These are phyloP conservation scores for Nepenthes gracilis DNA, from an alignment of 148 eudicot genomes.

Conservation along the genomic window DNA sequence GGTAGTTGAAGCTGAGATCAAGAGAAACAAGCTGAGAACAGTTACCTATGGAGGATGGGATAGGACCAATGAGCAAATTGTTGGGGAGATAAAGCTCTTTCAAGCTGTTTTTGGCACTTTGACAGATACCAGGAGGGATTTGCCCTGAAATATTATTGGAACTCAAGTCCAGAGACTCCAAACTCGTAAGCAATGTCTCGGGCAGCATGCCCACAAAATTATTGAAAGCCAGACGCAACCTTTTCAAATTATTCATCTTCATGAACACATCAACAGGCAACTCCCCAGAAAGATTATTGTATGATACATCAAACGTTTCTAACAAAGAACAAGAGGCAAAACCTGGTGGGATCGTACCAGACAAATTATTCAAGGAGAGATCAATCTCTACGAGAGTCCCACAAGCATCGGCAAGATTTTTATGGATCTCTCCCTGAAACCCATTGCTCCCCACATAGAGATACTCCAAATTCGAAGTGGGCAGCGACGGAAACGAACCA, in stretches of 20 bases:
- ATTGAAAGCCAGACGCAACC: conserved; percentile 31
- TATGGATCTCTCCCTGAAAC: conserved; percentile 11
- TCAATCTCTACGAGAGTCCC: conserved; percentile 42
- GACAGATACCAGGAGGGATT: conserved; percentile 27
- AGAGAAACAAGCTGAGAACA: conserved; percentile 49
- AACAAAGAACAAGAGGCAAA: conserved; percentile 49
- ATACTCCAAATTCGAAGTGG: conserved; percentile 1
- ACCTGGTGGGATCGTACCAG: conserved; percentile 57
- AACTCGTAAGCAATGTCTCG: conserved; percentile 23
- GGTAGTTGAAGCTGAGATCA: conserved; percentile 70
- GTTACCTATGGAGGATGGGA: conserved; percentile 50
- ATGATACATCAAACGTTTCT: conserved; percentile 40
- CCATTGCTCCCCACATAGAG: conserved; percentile 1
- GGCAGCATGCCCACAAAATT: conserved; percentile 47
- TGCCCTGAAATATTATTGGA: conserved; percentile 42
- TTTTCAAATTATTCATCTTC: conserved; percentile 39
- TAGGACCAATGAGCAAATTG: conserved; percentile 36
- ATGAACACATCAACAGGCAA: conserved; percentile 54
- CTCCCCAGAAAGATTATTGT: conserved; percentile 69
- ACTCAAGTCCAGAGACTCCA: conserved; percentile 64
- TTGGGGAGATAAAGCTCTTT: conserved; percentile 42
- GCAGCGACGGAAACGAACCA: conserved; percentile 8
- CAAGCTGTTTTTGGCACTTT: conserved; percentile 14
- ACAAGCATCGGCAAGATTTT: conserved; percentile 32
- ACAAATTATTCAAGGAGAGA: conserved; percentile 50